Evolutionary conservation across 352 stramenopile genomes (phyloP).

Genomic region (Globisporangium apiculatum): DNA sequence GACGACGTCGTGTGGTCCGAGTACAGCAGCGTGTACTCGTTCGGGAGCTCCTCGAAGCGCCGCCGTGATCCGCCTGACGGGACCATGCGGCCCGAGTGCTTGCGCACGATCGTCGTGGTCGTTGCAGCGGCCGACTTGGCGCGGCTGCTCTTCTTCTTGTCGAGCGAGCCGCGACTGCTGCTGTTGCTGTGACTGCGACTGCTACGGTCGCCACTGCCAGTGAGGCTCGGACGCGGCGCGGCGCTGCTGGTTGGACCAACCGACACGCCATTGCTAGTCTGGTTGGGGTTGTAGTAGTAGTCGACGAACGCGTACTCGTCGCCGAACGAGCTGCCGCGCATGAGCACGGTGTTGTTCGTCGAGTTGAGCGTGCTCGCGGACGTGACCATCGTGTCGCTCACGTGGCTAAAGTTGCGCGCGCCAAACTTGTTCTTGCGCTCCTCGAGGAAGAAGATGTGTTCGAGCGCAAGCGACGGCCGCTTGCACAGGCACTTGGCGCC

Average conservation of each 20-base stretch:
- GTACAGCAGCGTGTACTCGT: conserved; percentile 25
- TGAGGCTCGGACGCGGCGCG: conserved; percentile 1
- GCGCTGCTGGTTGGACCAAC: neutral
- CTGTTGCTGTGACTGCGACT: conserved; percentile 2
- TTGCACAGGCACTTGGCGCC: conserved; percentile 63
- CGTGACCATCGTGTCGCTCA: conserved; percentile 60
- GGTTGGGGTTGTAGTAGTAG: conserved; percentile 21
- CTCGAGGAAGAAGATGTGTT: conserved; percentile 80
- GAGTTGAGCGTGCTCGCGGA: conserved; percentile 14
- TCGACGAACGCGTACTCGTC: conserved; percentile 25
- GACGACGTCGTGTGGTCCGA: conserved; percentile 12
- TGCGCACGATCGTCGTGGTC: conserved; percentile 30
- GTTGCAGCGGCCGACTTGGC: neutral
- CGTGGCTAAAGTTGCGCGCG: conserved; percentile 71
- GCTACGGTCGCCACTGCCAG: conserved; percentile 5
- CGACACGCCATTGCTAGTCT: neutral
- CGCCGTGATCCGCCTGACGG: conserved; percentile 12
- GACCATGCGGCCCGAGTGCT: conserved; percentile 47
- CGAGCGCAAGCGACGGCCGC: conserved; percentile 58
- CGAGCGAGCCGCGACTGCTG: conserved; percentile 5
- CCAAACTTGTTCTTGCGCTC: conserved; percentile 77
- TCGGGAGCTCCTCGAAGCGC: conserved; percentile 20
- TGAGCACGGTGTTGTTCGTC: conserved; percentile 32
- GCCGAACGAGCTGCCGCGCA: conserved; percentile 25
- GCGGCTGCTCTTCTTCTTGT: conserved; percentile 2